Evolutionary conservation across 2,329 filamentous ascomycete genomes (phyloP).

Genomic region (Neopestalotiopsis sp.): DNA sequence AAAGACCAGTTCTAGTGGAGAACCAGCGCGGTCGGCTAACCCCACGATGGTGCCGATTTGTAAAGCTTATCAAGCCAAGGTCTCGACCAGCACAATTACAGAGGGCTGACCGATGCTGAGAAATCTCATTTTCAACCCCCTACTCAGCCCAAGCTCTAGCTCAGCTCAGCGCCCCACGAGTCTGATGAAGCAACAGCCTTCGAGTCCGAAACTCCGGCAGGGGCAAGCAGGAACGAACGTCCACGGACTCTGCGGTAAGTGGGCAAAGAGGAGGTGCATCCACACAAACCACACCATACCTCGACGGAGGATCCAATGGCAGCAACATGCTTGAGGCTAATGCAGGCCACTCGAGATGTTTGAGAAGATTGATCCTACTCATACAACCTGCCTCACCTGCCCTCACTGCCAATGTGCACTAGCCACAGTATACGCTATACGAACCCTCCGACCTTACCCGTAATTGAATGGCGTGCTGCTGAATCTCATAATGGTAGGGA

Average conservation of each 20-base stretch:
- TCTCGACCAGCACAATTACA: neutral
- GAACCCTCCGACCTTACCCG: neutral
- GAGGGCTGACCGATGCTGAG: slow-evolving; percentile 9
- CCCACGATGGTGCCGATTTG: slow-evolving; percentile 4
- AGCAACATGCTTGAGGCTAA: neutral
- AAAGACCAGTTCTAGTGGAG: neutral
- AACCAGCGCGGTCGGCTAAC: neutral
- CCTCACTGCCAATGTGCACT: neutral
- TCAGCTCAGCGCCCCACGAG: neutral
- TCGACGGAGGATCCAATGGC: neutral
- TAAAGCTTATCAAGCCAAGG: slow-evolving; percentile 12
- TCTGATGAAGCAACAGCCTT: neutral
- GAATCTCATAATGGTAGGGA: neutral
- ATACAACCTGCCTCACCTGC: neutral
- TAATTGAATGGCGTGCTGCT: neutral
- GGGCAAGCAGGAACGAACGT: neutral
- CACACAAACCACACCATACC: neutral
- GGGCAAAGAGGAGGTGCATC: too few relatives aligned
- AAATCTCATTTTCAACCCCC: neutral
- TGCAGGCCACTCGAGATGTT: neutral
- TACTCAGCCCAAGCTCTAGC: neutral
- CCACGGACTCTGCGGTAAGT: too few relatives aligned
- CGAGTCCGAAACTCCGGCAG: neutral
- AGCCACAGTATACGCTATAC: neutral
- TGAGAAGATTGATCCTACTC: neutral